A percentile compares a stretch with the other conserved stretches of the same genome.
Evolutionary conservation across 2,329 filamentous ascomycete genomes (phyloP).

Genomic region (Cephalotrichum gorgonifer): DNA sequence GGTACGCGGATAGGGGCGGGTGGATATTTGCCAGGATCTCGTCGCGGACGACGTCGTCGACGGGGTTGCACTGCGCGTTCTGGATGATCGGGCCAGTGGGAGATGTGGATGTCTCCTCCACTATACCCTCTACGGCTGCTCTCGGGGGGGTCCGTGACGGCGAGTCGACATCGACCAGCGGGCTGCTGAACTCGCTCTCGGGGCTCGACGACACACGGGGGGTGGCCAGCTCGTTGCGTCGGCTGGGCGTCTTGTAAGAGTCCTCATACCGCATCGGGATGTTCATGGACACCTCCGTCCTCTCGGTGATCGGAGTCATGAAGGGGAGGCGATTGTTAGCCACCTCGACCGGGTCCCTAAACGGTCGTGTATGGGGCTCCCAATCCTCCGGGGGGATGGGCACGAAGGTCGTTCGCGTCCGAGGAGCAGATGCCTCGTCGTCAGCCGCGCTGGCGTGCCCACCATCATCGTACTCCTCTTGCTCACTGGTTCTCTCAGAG

Average conservation of each 20-base stretch:
- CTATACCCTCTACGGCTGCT: background rate
- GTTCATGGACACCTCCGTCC: conserved; percentile 80
- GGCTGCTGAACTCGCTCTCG: conserved; percentile 57
- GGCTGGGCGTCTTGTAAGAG: conserved; percentile 70
- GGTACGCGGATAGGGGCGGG: conserved; percentile 62
- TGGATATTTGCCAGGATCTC: conserved; percentile 66
- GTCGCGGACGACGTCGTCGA: conserved; percentile 63
- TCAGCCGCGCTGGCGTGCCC: conserved; percentile 36
- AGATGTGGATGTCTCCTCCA: conserved; percentile 29
- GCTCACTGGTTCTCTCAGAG: conserved; percentile 15
- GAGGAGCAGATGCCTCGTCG: conserved; percentile 25
- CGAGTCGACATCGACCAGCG: conserved; percentile 54
- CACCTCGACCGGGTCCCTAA: conserved; percentile 66
- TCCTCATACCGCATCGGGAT: conserved; percentile 45
- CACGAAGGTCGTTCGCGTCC: conserved; percentile 57
- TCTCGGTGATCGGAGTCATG: conserved; percentile 97
- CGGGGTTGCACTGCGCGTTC: conserved; percentile 79
- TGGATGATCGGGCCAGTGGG: conserved; percentile 65
- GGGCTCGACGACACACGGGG: background rate
- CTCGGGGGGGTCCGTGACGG: conserved; percentile 19
- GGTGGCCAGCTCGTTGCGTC: conserved; percentile 20
- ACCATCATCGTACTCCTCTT: conserved; percentile 24
- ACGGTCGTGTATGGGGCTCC: conserved; percentile 67
- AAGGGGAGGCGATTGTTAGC: conserved; percentile 91
- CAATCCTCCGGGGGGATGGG: conserved; percentile 81